Evolutionary conservation across 192 early-diverging fungal genomes (phyloP), one percentile per base, ranked within the genome.

Genomic region (Linnemannia hyalina): DNA sequence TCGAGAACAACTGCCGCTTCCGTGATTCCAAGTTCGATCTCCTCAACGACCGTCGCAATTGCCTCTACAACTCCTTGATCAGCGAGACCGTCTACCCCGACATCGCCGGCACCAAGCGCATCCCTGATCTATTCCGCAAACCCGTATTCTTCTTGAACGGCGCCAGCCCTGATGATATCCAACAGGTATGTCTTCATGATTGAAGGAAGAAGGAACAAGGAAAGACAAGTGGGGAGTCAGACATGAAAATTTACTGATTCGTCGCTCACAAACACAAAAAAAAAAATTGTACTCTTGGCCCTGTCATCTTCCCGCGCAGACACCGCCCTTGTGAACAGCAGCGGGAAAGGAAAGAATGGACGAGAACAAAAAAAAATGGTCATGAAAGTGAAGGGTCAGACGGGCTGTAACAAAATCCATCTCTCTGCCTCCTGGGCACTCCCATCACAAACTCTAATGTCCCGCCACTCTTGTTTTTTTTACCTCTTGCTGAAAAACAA

Each of bases 91-190:
- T 85, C 6, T 85, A 85, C 60, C 47, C 55, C 42, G 75, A 80
- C 42, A 80, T 85, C 55, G 78, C 83, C 9, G 83, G 83, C 26
- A 85, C 78, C 23, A 85, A 85, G 41, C 78, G 83, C 5, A 26
- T 85, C 36, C n/a, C 83, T 18, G 74, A 92, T 57, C 68, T 92
- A 11, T 90, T 92, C 80, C 80, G 85, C 26, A 88, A 92, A 36
- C 91, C 91, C 35, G 63, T 73, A 47, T 92, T 92, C 57, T 92
- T 91, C 73, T 79, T 87, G 68, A 88, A 90, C 55, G 91, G 91
- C 40, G 80, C 76, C 8, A 77, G 52, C 38, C 84, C 82, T 41
- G 75, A 80, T 23, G 88, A 89, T 68, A 82, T 89, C 71, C 78
- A 82, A 49, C 88, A 89, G 83, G 88, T 86, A 74, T 18, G 70